These are phyloP conservation scores for Phoma sp. DNA, from an alignment of 2,329 filamentous ascomycete species.

Conservation along the genomic window DNA sequence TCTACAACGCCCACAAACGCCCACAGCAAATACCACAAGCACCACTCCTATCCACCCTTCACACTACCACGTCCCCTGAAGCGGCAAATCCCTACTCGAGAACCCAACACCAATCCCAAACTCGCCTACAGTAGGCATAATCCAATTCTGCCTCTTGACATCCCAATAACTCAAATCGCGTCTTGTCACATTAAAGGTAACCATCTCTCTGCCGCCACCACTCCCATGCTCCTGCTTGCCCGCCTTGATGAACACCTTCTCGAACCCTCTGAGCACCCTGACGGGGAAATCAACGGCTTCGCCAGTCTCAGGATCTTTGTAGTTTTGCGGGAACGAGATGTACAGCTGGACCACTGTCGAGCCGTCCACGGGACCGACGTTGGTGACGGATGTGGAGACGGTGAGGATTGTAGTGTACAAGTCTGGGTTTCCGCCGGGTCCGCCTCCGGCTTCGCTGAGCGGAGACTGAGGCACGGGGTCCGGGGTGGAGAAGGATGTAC, in stretches of 20 bases:
- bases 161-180: slow-evolving; percentile 54
- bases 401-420: slow-evolving; percentile 65
- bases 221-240: slow-evolving; percentile 28
- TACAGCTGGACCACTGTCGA: slow-evolving; percentile 66
- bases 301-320: slow-evolving; percentile 52
- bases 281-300: slow-evolving; percentile 65
- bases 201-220: slow-evolving; percentile 29
- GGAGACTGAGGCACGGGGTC: slow-evolving; percentile 63
- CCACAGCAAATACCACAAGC: too few species aligned
- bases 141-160: slow-evolving; percentile 51
- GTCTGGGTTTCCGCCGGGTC: slow-evolving; percentile 71
- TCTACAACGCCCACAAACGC: too few species aligned
- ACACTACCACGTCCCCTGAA: slow-evolving; percentile 44
- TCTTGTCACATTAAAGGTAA: slow-evolving; percentile 50
- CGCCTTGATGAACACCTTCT: slow-evolving; percentile 51
- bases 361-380: slow-evolving; percentile 65
- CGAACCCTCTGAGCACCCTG: slow-evolving; percentile 52
- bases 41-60: too few species aligned
- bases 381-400: slow-evolving; percentile 64
- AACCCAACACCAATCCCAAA: slow-evolving; percentile 44
- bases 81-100: slow-evolving; percentile 42
- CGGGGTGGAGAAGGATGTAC: slow-evolving; percentile 58
- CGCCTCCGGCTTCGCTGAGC: slow-evolving; percentile 71
- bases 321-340: slow-evolving; percentile 55
- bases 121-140: slow-evolving; percentile 42